Conservation (phyloP, 202 grass and related monocot species). For the Setaria italica region DNA sequence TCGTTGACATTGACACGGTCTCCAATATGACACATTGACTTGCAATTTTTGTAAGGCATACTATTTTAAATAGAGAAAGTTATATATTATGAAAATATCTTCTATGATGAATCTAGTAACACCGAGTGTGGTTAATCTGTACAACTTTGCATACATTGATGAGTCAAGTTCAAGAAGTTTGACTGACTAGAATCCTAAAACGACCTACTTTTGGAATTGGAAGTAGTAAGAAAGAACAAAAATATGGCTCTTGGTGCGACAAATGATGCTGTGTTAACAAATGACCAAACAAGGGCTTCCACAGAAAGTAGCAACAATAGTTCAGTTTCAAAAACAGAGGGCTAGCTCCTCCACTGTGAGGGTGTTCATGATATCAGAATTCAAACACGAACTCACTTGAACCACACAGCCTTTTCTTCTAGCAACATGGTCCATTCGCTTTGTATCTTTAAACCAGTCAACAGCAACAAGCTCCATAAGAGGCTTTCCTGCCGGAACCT, state of each 20-base stretch:
- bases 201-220: neutral
- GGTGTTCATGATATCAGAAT: slow-evolving; percentile 25
- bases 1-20: neutral
- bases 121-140: neutral
- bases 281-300: neutral
- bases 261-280: slow-evolving; percentile 1
- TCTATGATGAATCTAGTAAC: neutral
- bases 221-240: slow-evolving; percentile 24
- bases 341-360: neutral
- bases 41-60: neutral
- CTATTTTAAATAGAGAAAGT: neutral
- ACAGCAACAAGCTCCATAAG: slow-evolving; percentile 96
- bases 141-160: neutral
- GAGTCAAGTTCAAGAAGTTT: neutral
- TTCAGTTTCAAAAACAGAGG: slow-evolving; percentile 11
- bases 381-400: slow-evolving; percentile 63
- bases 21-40: neutral
- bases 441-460: slow-evolving; percentile 98
- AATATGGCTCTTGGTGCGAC: slow-evolving; percentile 33
- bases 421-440: slow-evolving; percentile 98
- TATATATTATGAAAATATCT: neutral
- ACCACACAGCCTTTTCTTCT: slow-evolving; percentile 91
- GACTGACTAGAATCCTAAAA: neutral
- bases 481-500: slow-evolving; percentile 94
- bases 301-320: slow-evolving; percentile 15